Base-by-base conservation (phyloP, 345 rosid genomes). In the Garcia nutans region DNA sequence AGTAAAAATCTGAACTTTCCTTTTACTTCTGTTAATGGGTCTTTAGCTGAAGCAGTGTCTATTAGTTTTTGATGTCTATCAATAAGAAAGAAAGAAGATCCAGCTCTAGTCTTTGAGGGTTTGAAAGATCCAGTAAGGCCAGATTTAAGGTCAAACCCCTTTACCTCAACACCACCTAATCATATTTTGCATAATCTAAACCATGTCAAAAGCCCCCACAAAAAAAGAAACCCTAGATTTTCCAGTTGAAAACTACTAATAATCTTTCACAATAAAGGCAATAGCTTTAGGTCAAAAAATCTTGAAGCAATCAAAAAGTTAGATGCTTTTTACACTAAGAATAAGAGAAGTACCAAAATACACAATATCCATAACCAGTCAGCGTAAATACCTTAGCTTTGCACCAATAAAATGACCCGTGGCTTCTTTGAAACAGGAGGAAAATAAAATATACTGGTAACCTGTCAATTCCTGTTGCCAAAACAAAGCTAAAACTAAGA, bases 1-100 rank as follows among this genome's bases (percentile, higher is more conserved):
- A 15, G 22, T 54, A 44, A 66, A 65, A 66, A 66, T 66, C 70
- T 22, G 70, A 66, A 55, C 70, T 66, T 66, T 45, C 28, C 17
- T 66, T 45, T 42, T 8, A 10, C 44, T 12, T 44, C 58, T 15
- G 58, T 54, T 54, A 15, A 15, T 16, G 58, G 58, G 70, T 26
- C 24, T 10, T 44, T 66, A 11, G 16, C 54, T 6, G 44, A 31
- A 16, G 31, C n/a, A n/a, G n/a, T n/a, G 31, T 66, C 31, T 66
- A 66, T 42, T 22, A 44, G 70, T 66, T 50, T 47, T 54, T 54
- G 55, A 50, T 50, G 55, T 11, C 19, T 54, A 6, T 54, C n/a
- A 42, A 44, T 19, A 33, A 33, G 42, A 63, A 41, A 63, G 10
- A 41, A 33, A 66, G 55, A 66, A 42, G 70, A 66, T 66, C 70